Percentiles rank a stretch among this genome's conserved stretches.
These are phyloP conservation scores for Cryptococcus amylolentus DNA, from an alignment of 1,284 basidiomycete species.

Conservation along the genomic window DNA sequence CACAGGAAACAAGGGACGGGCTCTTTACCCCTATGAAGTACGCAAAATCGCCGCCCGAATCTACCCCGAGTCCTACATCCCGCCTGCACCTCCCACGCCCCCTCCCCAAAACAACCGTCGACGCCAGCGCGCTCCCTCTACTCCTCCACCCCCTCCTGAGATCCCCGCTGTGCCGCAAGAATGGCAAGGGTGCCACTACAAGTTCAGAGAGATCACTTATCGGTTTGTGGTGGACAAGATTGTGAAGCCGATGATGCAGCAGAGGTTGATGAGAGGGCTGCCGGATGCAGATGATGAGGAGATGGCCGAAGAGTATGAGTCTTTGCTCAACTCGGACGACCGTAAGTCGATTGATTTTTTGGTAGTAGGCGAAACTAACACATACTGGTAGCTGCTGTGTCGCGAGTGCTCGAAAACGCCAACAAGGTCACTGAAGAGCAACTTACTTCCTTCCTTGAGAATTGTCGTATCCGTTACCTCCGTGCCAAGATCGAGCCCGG, in stretches of 20 bases:
- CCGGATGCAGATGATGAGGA: slow-evolving; percentile 63
- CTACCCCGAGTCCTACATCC: slow-evolving; percentile 37
- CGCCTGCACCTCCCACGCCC: not conserved
- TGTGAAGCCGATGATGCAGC: slow-evolving; percentile 63
- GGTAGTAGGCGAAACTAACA: slow-evolving; percentile 2
- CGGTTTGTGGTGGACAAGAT: slow-evolving; percentile 70
- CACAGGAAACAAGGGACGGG: slow-evolving; percentile 58
- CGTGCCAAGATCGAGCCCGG: slow-evolving; percentile 94
- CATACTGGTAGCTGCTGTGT: slow-evolving; percentile 48
- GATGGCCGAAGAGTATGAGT: slow-evolving; percentile 58
- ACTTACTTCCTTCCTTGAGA: slow-evolving; percentile 71
- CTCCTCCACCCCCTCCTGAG: slow-evolving; percentile 4
- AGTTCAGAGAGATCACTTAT: slow-evolving; percentile 73
- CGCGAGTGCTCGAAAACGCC: slow-evolving; percentile 78
- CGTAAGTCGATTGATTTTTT: slow-evolving; percentile 13
- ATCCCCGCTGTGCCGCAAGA: slow-evolving; percentile 29
- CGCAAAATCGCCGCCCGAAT: slow-evolving; percentile 64
- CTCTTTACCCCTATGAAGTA: slow-evolving; percentile 85
- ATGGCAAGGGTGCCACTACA: slow-evolving; percentile 60
- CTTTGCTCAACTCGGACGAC: slow-evolving; percentile 35
- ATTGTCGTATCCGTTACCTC: slow-evolving; percentile 87
- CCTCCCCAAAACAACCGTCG: slow-evolving; percentile 7
- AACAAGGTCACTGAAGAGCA: slow-evolving; percentile 84
- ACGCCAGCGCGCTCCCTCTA: slow-evolving; percentile 12
- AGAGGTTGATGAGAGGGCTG: slow-evolving; percentile 75